Evolutionary conservation across 1,139 yeast species (phyloP), one percentile per base, ranked within the genome.

Genomic region (Candida sp.): DNA sequence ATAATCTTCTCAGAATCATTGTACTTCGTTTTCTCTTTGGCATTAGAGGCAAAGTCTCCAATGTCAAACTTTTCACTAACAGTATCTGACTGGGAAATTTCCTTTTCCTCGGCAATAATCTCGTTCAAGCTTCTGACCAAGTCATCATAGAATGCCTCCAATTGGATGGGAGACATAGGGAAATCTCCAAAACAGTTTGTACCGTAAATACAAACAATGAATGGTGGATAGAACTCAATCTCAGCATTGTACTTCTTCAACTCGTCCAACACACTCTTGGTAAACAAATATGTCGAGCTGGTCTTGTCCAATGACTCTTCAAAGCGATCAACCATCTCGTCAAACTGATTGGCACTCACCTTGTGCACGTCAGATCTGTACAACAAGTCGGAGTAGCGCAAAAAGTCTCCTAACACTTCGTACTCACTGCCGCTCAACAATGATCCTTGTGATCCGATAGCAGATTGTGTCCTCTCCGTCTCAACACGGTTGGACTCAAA

Each of bases 1-100:
- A 66, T 51, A 6, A 68, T 48, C 35, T 54, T 57, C 11, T 66
- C 69, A 3, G 68, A 59, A 48, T 68, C 65, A 44, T 63, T 62
- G 48, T 69, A 69, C 22, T 52, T 53, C 1, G 25, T 45, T 39
- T 39, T 41, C 35, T 31, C 27, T 45, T 39, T 27, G 34, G 42
- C 38, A 41, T 44, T 12, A 35, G 17, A 30, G 23, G 49, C 59
- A 49, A 68, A 69, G 17, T 68, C 72, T 25, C 57, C 53, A 54
- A 70, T 64, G 47, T 62, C 61, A 50, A 70, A 69, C 32, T 60
- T 61, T 45, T 11, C 35, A 27, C 17, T 30, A 2, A 37, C 37
- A 53, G 33, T 12, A 28, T 17, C 44, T 5, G 40, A 39, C 26
- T 30, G 32, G 17, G n/a, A 31, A 12, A 46, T n/a, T 11, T 34